Base-by-base conservation (phyloP, 768 basidiomycete genomes). In the Rhizopogon salebrosus region DNA sequence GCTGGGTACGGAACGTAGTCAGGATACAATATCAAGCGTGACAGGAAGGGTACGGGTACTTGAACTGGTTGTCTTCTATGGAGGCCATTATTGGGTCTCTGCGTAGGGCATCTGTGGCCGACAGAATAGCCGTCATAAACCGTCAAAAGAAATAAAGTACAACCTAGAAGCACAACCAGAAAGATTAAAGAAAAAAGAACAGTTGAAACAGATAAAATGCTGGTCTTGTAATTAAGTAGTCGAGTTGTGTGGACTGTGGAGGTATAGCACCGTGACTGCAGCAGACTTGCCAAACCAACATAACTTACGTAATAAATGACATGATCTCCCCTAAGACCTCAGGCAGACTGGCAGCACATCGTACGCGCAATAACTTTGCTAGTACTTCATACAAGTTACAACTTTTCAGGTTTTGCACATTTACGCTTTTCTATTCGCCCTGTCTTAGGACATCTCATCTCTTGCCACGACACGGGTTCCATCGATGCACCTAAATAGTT, bases 401-500 rank as follows among this genome's bases (percentile, higher is more conserved):
- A 55, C 42, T 76, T 79, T 56, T 91, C 84, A 51, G 91, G 90
- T 66, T 91, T 92, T 38, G 90, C 90, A 60, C 89, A 92, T 64
- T 94, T 94, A 54, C 92, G 79, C 59, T 80, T 87, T 66, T 94
- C 92, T 41, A 85, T 72, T 57, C 75, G 79, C 4, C 90, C 89
- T 14, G 90, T 92, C 65, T 82, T 84, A 18, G 88, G 83, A 64
- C 90, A 92, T 20, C 89, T 80, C 92, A 94, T 94, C 67, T 89
- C 89, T 69, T 89, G 84, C 92, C 92, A 94, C 2, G 88, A 91
- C 13, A 91, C 80, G 0, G 92, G 87, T 53, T 89, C 84, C 80
- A 94, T 85, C 22, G 87, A 87, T 9, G 80, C 83, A 50, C 90
- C 89, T 90, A 52, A 46, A 50, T 34, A 9, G 49, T 22, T 48